Base-by-base conservation (phyloP, 192 early-diverging fungal species). In the Entomortierella lignicola region DNA sequence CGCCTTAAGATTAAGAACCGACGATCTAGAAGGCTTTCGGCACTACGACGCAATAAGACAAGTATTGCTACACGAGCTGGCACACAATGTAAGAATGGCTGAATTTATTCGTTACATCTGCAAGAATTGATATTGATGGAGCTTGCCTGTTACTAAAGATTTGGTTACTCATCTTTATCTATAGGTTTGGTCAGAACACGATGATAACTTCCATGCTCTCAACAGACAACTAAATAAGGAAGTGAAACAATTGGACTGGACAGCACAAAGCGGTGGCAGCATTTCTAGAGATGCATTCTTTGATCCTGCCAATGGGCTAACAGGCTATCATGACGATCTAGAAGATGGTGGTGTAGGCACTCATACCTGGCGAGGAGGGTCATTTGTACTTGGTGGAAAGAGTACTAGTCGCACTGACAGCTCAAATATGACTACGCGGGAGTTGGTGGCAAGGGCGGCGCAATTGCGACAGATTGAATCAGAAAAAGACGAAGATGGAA, bases 61-160 rank as follows among this genome's bases (percentile, higher is more conserved):
- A 50, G 92, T 94, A 3, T 62, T 95, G 21, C 63, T 95, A 29
- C 94, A 95, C 73, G 94, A 95, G 69, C 84, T 95, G 8, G 77
- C 91, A 6, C 94, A 95, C 59, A 92, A 91, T 80, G 88, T 89
- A 71, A 70, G 69, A 47, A 12, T 11, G 15, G 2, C 53, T 54
- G 42, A 2, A 34, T 21, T 48, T 26, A 13, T n/a, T 7, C 21
- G 13, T 18, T 68, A 26, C 13, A 20, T 27, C 11, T 15, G 34
- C 34, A 4, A 37, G 10, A 10, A 10, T 37, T 37, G 34, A 37
- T 37, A 37, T 37, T 37, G 10, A 4, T 37, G 10, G 34, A 37
- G 34, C 10, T 37, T 37, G 34, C n/a, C n/a, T n/a, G n/a, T n/a
- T 37, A 37, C 5, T 10, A 7, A 37, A 37, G 4, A 4, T 37